A percentile compares a stretch with the other conserved stretches of the same genome.
Conservation (phyloP, 768 basidiomycete species). For the Boletus tomentosulus region DNA sequence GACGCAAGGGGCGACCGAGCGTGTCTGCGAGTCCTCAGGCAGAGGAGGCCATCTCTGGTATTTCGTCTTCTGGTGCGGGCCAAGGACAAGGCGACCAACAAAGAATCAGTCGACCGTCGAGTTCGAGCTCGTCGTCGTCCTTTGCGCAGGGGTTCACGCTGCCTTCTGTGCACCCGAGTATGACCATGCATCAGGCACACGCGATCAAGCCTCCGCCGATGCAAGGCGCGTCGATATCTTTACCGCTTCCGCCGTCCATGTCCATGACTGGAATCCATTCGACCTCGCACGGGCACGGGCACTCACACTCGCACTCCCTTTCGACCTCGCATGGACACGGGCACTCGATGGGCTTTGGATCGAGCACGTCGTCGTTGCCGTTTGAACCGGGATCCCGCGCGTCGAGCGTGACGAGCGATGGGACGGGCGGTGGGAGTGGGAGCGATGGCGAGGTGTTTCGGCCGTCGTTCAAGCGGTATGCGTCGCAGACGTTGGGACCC, state of each 20-base stretch:
- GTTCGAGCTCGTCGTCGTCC: constrained; percentile 36
- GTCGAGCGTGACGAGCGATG: constrained; percentile 31
- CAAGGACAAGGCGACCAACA: constrained; percentile 15
- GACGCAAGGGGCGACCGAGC: constrained; percentile 27
- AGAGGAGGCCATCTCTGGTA: not conserved
- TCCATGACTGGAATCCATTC: constrained; percentile 11
- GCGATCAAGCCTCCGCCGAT: constrained; percentile 24
- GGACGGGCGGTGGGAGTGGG: constrained; percentile 30
- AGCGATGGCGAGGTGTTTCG: constrained; percentile 35
- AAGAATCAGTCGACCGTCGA: constrained; percentile 34
- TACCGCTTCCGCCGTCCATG: constrained; percentile 30
- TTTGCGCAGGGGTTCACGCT: constrained; percentile 40
- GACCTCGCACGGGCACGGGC: not conserved
- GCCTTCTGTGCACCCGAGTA: constrained; percentile 6
- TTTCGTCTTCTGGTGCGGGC: not conserved
- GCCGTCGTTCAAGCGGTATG: constrained; percentile 69
- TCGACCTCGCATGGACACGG: not conserved
- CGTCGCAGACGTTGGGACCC: constrained; percentile 70
- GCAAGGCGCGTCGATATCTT: constrained; percentile 30
- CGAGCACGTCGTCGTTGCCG: constrained; percentile 10
- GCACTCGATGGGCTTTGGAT: constrained; percentile 3
- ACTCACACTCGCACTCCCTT: not conserved
- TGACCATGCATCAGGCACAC: constrained; percentile 1
- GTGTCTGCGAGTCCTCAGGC: constrained; percentile 17
- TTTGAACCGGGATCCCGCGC: constrained; percentile 25